Percentiles rank a stretch among this genome's conserved stretches.
Evolutionary conservation across 2,329 filamentous ascomycete species (phyloP).

Genomic region (Diaporthe ilicicola): DNA sequence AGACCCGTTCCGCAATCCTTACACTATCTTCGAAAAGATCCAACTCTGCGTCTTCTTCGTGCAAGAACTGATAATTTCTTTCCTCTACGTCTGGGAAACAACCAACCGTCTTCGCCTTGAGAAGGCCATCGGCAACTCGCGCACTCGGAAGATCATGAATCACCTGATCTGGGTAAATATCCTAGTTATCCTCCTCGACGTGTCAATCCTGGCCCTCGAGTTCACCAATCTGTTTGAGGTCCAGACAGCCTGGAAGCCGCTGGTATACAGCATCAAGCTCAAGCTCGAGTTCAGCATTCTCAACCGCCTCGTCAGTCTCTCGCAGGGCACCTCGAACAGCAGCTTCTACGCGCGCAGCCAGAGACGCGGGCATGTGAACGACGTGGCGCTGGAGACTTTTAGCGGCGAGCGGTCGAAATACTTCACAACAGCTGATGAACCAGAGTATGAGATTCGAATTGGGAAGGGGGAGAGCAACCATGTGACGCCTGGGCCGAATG

Average conservation of each 20-base stretch:
- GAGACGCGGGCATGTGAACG: not conserved
- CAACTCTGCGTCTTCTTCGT: slow-evolving; percentile 26
- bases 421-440: not conserved
- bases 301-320: slow-evolving; percentile 32
- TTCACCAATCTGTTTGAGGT: slow-evolving; percentile 20
- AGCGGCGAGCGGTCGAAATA: not conserved
- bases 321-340: not conserved
- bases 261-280: slow-evolving; percentile 37
- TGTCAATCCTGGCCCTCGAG: slow-evolving; percentile 37
- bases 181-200: slow-evolving; percentile 54
- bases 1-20: slow-evolving; percentile 43
- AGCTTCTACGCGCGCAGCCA: slow-evolving; percentile 1
- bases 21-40: slow-evolving; percentile 49
- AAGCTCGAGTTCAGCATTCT: slow-evolving; percentile 38
- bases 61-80: slow-evolving; percentile 28
- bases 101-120: slow-evolving; percentile 11
- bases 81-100: slow-evolving; percentile 23
- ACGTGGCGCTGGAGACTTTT: not conserved
- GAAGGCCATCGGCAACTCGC: slow-evolving; percentile 38
- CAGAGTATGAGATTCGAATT: slow-evolving; percentile 13
- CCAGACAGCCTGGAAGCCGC: slow-evolving; percentile 30
- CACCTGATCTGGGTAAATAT: slow-evolving; percentile 57
- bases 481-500: not conserved
- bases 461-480: not conserved
- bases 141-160: slow-evolving; percentile 29